Base-by-base conservation (phyloP, 352 stramenopile genomes). In the Pythium scleroteichum region DNA sequence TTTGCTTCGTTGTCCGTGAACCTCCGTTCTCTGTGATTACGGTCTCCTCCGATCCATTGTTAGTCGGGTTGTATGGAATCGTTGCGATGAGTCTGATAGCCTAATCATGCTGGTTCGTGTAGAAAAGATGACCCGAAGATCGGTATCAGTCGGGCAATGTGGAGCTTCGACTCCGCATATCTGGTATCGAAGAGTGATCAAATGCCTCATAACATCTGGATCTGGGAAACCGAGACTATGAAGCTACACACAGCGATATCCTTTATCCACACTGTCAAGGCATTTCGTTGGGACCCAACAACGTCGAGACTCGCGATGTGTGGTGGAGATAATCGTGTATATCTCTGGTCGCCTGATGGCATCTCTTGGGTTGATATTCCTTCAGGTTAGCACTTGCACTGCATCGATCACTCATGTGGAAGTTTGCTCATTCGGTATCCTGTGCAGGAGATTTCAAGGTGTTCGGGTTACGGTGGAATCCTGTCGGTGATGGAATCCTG, bases 141-240 rank as follows among this genome's bases (percentile, higher is more conserved):
- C 59, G 85, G 85, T 46, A 70, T 94, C 32, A 83, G 81, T 29
- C 73, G 81, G 32, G 73, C 80, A 14, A 27, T 75, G 16, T 94
- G 85, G 85, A 92, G 79, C 58, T 68, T 65, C 17, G 78, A 94
- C 47, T 86, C 83, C 12, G 61, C 72, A 33, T 91, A 85, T 66
- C 45, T 93, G 38, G 85, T 76, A 20, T 90, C 85, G 5, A 91
- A 84, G 65, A 92, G 82, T 38, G 85, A 94, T 35, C 72, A 87
- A 22, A 94, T 92, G 81, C 82, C 85, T 14, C 84, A 90, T 55
- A 90, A 92, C 46, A 73, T 94, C 27, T 94, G 85, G 85, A 83
- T 94, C 22, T 94, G 85, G 85, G 69, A 82, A 29, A 91, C 76
- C 10, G 75, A 91, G 49, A 88, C 72, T 23, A 79, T 92, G 67